Base-by-base conservation (phyloP, 345 rosid genomes). In the Kandelia obovata region DNA sequence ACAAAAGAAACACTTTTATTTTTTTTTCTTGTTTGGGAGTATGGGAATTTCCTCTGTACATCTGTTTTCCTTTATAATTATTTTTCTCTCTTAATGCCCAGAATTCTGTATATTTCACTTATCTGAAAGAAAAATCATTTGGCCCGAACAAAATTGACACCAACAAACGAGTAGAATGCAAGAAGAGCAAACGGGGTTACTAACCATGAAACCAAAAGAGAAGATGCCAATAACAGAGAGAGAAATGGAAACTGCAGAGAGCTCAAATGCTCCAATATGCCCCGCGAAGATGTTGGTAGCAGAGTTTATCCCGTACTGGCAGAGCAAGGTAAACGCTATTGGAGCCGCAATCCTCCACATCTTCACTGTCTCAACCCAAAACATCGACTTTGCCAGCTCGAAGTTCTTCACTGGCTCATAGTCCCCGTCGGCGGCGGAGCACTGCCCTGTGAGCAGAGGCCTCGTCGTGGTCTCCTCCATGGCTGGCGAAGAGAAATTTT, bases 201-300 rank as follows among this genome's bases (percentile, higher is more conserved):
- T 30, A 0, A 85, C 92, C 96, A 86, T 53, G 82, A 90, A 88
- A 25, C 96, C 92, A 69, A 88, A 90, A 70, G 92, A 80, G 85
- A 88, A 90, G 52, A 87, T 81, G 19, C 89, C 89, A n/a, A 88
- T 77, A 64, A 86, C 96, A 25, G 90, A 82, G 63, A 85, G 86
- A 28, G 90, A 77, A 63, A 90, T 83, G 5, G 92, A 71, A 23
- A 88, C 88, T 21, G 87, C 89, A 25, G 92, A 84, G 77, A 90
- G 96, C 78, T 88, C 83, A 25, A 85, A 7, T 8, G 79, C 89
- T 3, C 93, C 91, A 58, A 90, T 73, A 34, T 90, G 96, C 2
- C 96, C 93, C 0, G 75, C 93, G 30, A 88, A 88, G 23, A 88
- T 86, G 57, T 52, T 84, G 46, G 93, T 84, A 63, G 80, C 37